Evolutionary conservation across 257 asterid genomes (phyloP).

Genomic region (Eustoma russellianum): DNA sequence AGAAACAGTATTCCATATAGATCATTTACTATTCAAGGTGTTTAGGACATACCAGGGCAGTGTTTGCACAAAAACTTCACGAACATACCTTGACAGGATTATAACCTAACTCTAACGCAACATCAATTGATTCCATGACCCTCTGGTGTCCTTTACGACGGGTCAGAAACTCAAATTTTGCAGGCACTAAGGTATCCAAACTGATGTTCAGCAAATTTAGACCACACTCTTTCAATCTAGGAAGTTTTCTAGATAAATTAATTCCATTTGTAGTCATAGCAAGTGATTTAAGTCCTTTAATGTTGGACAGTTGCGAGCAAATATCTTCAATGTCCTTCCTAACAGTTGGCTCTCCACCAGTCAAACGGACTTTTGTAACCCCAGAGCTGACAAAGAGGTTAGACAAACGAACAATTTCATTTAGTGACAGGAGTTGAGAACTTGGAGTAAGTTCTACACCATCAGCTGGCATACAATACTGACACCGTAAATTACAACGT

Average conservation of each 20-base stretch:
- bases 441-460: conserved; percentile 79
- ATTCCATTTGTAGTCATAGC: conserved; percentile 95
- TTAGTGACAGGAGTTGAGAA: conserved; percentile 49
- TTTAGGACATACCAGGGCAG: background rate
- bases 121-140: conserved; percentile 69
- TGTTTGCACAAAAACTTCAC: conserved; percentile 1
- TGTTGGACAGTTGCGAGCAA: conserved; percentile 56
- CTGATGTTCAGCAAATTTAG: conserved; percentile 77
- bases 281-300: conserved; percentile 66
- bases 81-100: conserved; percentile 75
- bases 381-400: conserved; percentile 82
- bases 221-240: conserved; percentile 69
- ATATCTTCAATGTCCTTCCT: conserved; percentile 84
- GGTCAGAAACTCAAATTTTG: conserved; percentile 87
- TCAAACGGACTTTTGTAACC: conserved; percentile 77
- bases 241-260: conserved; percentile 63
- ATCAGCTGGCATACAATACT: conserved; percentile 97
- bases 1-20: background rate
- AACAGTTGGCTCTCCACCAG: conserved; percentile 93
- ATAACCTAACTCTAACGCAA: conserved; percentile 73
- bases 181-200: conserved; percentile 88
- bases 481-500: conserved; percentile 92
- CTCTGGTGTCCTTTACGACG: conserved; percentile 91
- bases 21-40: background rate
- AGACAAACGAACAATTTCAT: conserved; percentile 71